Evolutionary conservation across 2,329 filamentous ascomycete genomes (phyloP).

Genomic region (Parafenestella ontariensis): DNA sequence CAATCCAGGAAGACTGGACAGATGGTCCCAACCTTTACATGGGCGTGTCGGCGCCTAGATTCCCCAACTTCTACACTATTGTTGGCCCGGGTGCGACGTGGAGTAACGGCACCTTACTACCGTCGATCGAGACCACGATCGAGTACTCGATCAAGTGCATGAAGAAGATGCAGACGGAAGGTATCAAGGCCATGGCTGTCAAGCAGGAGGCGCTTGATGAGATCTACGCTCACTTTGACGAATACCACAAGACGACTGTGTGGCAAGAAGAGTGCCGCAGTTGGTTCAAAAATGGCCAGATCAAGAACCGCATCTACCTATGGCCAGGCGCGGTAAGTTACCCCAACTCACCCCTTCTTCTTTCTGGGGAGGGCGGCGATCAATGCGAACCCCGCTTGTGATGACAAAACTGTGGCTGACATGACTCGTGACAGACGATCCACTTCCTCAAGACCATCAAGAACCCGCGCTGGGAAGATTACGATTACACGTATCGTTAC

Average conservation of each 20-base stretch:
- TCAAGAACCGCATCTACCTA: slow-evolving; percentile 42
- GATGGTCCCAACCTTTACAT: slow-evolving; percentile 52
- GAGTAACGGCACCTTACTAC: slow-evolving; percentile 54
- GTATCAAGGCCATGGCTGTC: slow-evolving; percentile 40
- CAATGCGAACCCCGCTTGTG: slow-evolving; percentile 32
- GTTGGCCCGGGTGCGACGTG: slow-evolving; percentile 54
- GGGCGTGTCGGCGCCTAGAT: slow-evolving; percentile 50
- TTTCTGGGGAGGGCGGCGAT: not conserved
- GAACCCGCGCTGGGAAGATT: slow-evolving; percentile 54
- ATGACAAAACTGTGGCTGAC: slow-evolving; percentile 25
- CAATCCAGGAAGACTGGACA: slow-evolving; percentile 51
- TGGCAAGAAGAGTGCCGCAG: slow-evolving; percentile 46
- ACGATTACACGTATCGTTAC: slow-evolving; percentile 52
- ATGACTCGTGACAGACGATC: slow-evolving; percentile 43
- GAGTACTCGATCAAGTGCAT: slow-evolving; percentile 44
- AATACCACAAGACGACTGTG: slow-evolving; percentile 39
- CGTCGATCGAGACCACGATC: slow-evolving; percentile 54
- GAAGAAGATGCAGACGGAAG: slow-evolving; percentile 43
- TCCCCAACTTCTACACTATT: slow-evolving; percentile 56
- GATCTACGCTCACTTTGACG: slow-evolving; percentile 42
- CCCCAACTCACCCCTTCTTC: not conserved
- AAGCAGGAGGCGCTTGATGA: slow-evolving; percentile 40
- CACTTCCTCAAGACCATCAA: slow-evolving; percentile 50
- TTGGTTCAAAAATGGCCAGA: slow-evolving; percentile 46
- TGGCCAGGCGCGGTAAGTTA: slow-evolving; percentile 44